phyloP scores from a whole-genome alignment of 176 grass and related monocot genomes.

The Juncus effusus region DNA sequence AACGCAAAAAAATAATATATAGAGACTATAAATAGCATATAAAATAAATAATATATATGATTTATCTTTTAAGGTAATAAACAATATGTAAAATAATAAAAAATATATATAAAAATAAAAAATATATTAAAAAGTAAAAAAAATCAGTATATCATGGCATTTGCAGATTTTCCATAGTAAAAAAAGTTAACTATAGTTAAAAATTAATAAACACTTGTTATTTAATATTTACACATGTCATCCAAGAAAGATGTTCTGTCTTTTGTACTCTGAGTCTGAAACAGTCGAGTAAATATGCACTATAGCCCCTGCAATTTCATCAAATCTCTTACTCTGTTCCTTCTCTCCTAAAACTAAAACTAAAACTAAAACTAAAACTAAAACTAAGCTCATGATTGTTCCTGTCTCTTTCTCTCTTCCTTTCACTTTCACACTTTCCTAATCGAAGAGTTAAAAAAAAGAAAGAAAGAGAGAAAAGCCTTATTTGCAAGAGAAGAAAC shows the following conservation, averaged over 20 bases:
- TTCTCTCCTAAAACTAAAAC: neutral
- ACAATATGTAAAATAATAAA: neutral
- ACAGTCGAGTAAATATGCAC: slow-evolving; percentile 31
- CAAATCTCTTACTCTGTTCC: slow-evolving; percentile 14
- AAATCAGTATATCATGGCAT: neutral
- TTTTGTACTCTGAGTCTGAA: slow-evolving; percentile 39
- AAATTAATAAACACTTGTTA: too few species aligned
- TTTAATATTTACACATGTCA: neutral
- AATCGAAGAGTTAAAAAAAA: slow-evolving; percentile 24
- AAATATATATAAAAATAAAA: neutral
- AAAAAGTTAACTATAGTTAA: too few species aligned
- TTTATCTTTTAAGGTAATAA: neutral
- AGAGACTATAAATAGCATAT: too few species aligned
- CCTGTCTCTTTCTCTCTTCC: slow-evolving; percentile 7
- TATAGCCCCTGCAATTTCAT: neutral
- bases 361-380: too few species aligned
- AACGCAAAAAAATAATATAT: too few species aligned
- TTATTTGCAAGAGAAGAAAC: slow-evolving; percentile 18
- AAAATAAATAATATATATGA: too few species aligned
- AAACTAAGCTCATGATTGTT: slow-evolving; percentile 13
- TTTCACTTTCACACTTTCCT: neutral
- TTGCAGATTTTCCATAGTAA: neutral
- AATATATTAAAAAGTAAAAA: neutral
- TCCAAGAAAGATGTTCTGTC: slow-evolving; percentile 62
- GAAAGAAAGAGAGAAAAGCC: neutral